phyloP scores from a whole-genome alignment of 2,329 filamentous ascomycete species.

The Paecilomyces fulvus region DNA sequence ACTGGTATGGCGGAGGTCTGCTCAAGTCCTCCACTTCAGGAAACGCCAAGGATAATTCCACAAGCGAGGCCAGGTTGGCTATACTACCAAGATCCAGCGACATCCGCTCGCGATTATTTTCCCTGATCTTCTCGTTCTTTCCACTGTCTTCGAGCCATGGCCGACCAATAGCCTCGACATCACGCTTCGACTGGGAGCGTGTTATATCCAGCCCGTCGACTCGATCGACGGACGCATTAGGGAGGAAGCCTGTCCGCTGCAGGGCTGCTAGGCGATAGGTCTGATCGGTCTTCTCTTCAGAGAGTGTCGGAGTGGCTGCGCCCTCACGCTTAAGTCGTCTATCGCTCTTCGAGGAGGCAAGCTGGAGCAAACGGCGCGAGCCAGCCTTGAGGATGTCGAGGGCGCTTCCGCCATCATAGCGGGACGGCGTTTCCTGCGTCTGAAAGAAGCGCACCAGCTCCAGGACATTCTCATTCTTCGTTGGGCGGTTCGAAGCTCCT shows the following conservation, averaged over 20 bases:
- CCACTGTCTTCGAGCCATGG: slow-evolving; percentile 27
- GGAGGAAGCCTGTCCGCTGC: slow-evolving; percentile 22
- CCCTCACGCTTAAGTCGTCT: slow-evolving; percentile 5
- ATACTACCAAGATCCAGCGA: slow-evolving; percentile 17
- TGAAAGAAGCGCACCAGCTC: slow-evolving; percentile 31
- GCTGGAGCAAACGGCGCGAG: slow-evolving; percentile 27
- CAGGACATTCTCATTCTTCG: slow-evolving; percentile 23
- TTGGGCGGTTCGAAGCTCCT: slow-evolving; percentile 20
- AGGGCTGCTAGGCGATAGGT: slow-evolving; percentile 19
- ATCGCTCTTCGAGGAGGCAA: slow-evolving; percentile 24
- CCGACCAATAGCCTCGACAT: slow-evolving; percentile 30
- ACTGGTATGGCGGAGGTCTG: slow-evolving; percentile 4
- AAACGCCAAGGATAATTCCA: slow-evolving; percentile 22
- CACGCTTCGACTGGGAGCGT: slow-evolving; percentile 20
- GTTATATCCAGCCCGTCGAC: slow-evolving; percentile 12
- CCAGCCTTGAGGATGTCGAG: slow-evolving; percentile 19
- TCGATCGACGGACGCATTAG: slow-evolving; percentile 5
- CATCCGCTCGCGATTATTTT: not conserved
- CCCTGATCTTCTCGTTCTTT: slow-evolving; percentile 9
- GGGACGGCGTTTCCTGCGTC: slow-evolving; percentile 14
- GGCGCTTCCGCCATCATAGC: slow-evolving; percentile 5
- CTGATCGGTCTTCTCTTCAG: slow-evolving; percentile 11
- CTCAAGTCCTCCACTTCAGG: slow-evolving; percentile 2
- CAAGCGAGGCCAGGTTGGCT: slow-evolving; percentile 24
- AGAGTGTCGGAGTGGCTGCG: not conserved